Conservation (phyloP, 2,329 filamentous ascomycete species). For the Cercospora sp. region DNA sequence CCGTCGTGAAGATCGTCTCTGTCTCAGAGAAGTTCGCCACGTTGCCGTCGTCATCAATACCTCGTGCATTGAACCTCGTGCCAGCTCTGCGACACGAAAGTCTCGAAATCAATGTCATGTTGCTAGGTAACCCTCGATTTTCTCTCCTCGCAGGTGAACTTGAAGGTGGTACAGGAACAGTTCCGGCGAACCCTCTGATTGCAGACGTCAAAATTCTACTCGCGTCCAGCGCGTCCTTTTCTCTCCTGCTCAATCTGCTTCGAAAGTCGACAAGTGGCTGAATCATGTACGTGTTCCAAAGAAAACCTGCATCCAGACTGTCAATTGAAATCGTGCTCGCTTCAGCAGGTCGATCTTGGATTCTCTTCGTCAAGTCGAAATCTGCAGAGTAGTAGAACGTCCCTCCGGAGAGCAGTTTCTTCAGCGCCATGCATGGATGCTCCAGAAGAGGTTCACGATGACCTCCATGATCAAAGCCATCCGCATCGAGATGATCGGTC, state of each 20-base stretch:
- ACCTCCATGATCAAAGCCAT: constrained; percentile 54
- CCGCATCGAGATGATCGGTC: constrained; percentile 54
- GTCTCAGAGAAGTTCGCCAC: constrained; percentile 99
- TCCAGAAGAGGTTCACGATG: constrained; percentile 72
- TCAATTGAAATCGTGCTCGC: constrained; percentile 80
- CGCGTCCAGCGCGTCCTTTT: constrained; percentile 76
- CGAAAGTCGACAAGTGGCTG: constrained; percentile 87
- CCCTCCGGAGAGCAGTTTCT: constrained; percentile 88
- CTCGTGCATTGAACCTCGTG: constrained; percentile 93
- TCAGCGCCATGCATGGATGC: constrained; percentile 85
- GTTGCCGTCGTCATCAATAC: constrained; percentile 95
- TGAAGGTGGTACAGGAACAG: constrained; percentile 77
- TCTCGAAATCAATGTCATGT: constrained; percentile 84
- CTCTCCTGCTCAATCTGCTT: constrained; percentile 71
- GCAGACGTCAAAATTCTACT: constrained; percentile 89
- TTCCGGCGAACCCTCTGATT: constrained; percentile 88
- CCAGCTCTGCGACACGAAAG: constrained; percentile 88
- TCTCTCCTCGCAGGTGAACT: constrained; percentile 68
- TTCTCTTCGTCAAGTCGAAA: constrained; percentile 89
- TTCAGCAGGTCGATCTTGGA: constrained; percentile 70
- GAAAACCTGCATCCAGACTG: constrained; percentile 84
- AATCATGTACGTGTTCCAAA: constrained; percentile 99
- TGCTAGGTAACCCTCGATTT: constrained; percentile 73
- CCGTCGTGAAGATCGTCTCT: constrained; percentile 85
- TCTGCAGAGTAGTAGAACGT: constrained; percentile 99